Evolutionary conservation across 2,329 filamentous ascomycete genomes (phyloP).

Genomic region (Monilinia fructigena): DNA sequence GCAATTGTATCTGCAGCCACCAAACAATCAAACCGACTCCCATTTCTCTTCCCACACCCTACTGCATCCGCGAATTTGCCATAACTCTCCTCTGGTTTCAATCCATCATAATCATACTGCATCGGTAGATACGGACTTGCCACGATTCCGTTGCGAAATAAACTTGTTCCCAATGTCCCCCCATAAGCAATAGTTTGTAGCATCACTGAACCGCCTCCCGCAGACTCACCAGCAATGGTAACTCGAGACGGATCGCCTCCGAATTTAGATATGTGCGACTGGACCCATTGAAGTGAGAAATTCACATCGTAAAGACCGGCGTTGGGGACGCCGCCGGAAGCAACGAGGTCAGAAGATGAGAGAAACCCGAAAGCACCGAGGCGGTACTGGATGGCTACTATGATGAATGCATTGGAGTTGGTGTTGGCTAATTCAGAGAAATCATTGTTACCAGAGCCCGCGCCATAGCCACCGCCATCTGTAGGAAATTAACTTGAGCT

Average conservation of each 20-base stretch:
- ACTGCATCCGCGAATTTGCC: constrained; percentile 45
- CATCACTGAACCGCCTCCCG: constrained; percentile 52
- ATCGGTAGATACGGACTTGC: constrained; percentile 52
- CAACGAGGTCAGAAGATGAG: constrained; percentile 54
- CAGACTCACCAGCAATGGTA: constrained; percentile 55
- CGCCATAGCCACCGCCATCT: constrained; percentile 41
- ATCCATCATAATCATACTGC: constrained; percentile 50
- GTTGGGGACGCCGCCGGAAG: constrained; percentile 56
- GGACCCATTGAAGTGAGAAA: constrained; percentile 57
- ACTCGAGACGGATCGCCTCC: constrained; percentile 53
- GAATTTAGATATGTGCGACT: constrained; percentile 52
- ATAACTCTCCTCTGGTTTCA: constrained; percentile 46
- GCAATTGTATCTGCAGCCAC: constrained; percentile 35
- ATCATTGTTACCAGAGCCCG: constrained; percentile 40
- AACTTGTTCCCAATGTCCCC: constrained; percentile 19
- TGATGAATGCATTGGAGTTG: constrained; percentile 52
- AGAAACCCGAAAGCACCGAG: constrained; percentile 70
- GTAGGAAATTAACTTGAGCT: constrained; percentile 36
- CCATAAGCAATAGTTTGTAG: constrained; percentile 43
- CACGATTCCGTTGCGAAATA: constrained; percentile 34
- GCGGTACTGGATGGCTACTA: constrained; percentile 61
- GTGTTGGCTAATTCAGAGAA: constrained; percentile 46
- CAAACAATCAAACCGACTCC: constrained; percentile 37
- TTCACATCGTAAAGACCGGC: constrained; percentile 63
- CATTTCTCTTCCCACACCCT: constrained; percentile 44